Evolutionary conservation across 805 yeast species (phyloP).

Genomic region (Lachancea fermentati): DNA sequence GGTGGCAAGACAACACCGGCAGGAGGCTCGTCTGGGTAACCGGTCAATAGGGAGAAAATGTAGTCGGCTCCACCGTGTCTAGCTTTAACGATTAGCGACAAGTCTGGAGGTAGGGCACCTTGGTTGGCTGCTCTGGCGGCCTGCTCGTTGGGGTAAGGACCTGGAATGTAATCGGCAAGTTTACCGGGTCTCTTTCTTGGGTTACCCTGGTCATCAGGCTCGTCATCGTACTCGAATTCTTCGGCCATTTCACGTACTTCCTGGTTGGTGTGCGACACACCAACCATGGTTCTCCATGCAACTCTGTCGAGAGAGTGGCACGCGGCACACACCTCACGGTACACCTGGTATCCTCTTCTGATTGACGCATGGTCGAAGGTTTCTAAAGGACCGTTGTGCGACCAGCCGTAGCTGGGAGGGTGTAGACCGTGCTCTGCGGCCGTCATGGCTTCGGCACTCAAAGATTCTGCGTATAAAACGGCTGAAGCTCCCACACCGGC

Average conservation of each 20-base stretch:
- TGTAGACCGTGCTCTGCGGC: conserved; percentile 99
- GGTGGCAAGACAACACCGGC: conserved; percentile 93
- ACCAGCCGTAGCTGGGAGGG: conserved; percentile 89
- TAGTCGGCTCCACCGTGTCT: conserved; percentile 98
- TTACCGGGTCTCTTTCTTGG: conserved; percentile 98
- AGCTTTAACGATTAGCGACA: conserved; percentile 94
- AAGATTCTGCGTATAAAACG: conserved; percentile 74
- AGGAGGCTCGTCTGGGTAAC: conserved; percentile 98
- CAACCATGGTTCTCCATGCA: conserved; percentile 98
- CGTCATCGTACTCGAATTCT: conserved; percentile 96
- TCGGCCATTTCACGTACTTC: conserved; percentile 94
- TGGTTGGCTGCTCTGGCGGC: conserved; percentile 99
- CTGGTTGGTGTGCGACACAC: conserved; percentile 85
- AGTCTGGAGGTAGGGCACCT: conserved; percentile 98
- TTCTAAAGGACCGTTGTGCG: conserved; percentile 87
- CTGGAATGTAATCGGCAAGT: conserved; percentile 90
- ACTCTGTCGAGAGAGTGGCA: conserved; percentile 96
- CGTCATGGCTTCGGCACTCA: conserved; percentile 92
- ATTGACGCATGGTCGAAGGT: conserved; percentile 92
- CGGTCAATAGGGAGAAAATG: conserved; percentile 90
- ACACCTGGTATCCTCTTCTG: conserved; percentile 98
- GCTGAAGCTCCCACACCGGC: conserved; percentile 81
- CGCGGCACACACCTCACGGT: conserved; percentile 98
- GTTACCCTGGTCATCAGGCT: conserved; percentile 97
- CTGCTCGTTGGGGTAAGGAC: conserved; percentile 95